These are phyloP conservation scores for Flueggea neowawraea DNA, from an alignment of 441 rosid species.

Conservation along the genomic window DNA sequence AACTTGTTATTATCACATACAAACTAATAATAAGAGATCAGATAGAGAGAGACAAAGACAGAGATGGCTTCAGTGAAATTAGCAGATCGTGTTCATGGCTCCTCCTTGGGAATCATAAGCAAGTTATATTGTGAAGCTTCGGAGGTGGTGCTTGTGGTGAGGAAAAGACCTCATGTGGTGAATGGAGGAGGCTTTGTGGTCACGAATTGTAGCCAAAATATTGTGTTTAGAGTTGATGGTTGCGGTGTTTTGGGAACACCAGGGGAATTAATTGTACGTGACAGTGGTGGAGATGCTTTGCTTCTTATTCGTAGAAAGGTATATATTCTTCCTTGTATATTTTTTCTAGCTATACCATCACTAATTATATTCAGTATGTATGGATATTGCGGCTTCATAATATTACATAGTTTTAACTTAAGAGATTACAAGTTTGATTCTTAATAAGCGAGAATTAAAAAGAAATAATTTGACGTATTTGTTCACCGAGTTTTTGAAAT, in stretches of 20 bases:
- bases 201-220: conserved; percentile 50
- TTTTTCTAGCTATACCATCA: not conserved
- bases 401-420: too few species aligned
- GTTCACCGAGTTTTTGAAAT: too few species aligned
- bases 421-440: too few species aligned
- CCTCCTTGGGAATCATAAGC: conserved; percentile 32
- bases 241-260: conserved; percentile 64
- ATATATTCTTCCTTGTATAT: not conserved
- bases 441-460: too few species aligned
- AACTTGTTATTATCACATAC: too few species aligned
- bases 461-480: too few species aligned
- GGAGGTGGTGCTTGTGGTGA: conserved; percentile 49
- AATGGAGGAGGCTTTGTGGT: conserved; percentile 85
- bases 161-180: conserved; percentile 59
- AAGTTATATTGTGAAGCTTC: conserved; percentile 48
- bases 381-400: too few species aligned
- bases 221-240: conserved; percentile 71
- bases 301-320: conserved; percentile 79
- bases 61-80: too few species aligned
- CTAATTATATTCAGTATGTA: too few species aligned
- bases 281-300: conserved; percentile 45
- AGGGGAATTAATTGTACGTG: conserved; percentile 51
- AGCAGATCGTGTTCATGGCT: too few species aligned
- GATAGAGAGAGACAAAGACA: not conserved
- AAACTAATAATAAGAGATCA: too few species aligned